Conservation (phyloP, 192 early-diverging fungal species). For the Backusella psychrophila region DNA sequence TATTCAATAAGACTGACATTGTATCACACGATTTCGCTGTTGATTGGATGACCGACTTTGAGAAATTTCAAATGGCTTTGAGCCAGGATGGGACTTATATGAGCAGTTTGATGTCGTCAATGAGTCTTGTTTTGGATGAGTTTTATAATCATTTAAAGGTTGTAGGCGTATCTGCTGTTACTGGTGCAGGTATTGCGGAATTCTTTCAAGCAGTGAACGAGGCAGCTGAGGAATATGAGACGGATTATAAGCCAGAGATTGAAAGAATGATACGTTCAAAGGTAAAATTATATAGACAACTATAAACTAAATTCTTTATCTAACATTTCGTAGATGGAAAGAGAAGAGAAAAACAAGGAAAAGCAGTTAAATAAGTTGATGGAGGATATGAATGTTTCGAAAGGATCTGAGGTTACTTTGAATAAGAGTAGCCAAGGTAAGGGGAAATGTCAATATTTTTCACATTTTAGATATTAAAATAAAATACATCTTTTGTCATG, state of each 20-base stretch:
- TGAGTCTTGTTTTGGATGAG: conserved; percentile 97
- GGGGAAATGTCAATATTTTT: not conserved
- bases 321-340: conserved; percentile 44
- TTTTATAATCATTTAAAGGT: conserved; percentile 86
- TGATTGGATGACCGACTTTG: conserved; percentile 98
- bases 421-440: conserved; percentile 24
- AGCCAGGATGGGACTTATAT: conserved; percentile 85
- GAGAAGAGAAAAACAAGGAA: conserved; percentile 58
- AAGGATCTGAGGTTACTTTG: conserved; percentile 42
- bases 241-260: conserved; percentile 85
- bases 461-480: not conserved
- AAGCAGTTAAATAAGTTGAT: conserved; percentile 76
- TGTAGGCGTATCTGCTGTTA: conserved; percentile 88
- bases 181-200: conserved; percentile 89
- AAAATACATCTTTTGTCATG: not conserved
- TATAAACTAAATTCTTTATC: not conserved
- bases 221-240: conserved; percentile 81
- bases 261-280: conserved; percentile 70
- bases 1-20: conserved; percentile 97
- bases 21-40: conserved; percentile 86
- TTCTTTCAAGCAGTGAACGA: conserved; percentile 83
- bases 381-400: conserved; percentile 81
- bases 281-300: conserved; percentile 7
- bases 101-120: conserved; percentile 89
- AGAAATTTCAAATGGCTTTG: conserved; percentile 87